These are phyloP conservation scores for Helenozyma rhizophorensis DNA, from an alignment of 805 yeast genomes.

Conservation along the genomic window DNA sequence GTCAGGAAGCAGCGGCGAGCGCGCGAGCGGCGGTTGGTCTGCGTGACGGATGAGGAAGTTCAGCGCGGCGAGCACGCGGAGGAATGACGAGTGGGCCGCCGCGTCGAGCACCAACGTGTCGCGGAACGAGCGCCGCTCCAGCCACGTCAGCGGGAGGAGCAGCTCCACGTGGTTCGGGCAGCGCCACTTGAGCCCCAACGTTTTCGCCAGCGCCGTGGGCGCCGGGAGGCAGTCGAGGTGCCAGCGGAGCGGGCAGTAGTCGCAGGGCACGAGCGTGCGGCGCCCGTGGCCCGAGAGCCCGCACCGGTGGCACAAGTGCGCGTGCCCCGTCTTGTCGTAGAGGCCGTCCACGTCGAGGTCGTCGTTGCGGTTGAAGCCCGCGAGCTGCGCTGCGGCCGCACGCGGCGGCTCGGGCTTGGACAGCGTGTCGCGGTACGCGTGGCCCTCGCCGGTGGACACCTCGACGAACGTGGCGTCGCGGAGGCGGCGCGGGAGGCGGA, in stretches of 20 bases:
- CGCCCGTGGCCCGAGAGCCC: slow-evolving; percentile 58
- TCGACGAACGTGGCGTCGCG: slow-evolving; percentile 66
- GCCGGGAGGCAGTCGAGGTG: slow-evolving; percentile 83
- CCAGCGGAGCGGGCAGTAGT: slow-evolving; percentile 79
- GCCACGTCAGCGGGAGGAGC: slow-evolving; percentile 36
- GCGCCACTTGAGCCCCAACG: slow-evolving; percentile 78
- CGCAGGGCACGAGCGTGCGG: slow-evolving; percentile 65
- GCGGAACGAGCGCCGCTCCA: slow-evolving; percentile 42
- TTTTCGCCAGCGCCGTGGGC: slow-evolving; percentile 69
- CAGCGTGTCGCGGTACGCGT: slow-evolving; percentile 60
- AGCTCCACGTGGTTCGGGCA: slow-evolving; percentile 81
- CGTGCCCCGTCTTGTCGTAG: slow-evolving; percentile 63
- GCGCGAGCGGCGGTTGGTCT: slow-evolving; percentile 29
- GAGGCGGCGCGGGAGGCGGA: slow-evolving; percentile 58
- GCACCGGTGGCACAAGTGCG: slow-evolving; percentile 73
- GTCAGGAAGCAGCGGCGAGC: slow-evolving; percentile 23
- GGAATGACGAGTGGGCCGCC: slow-evolving; percentile 30
- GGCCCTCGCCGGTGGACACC: slow-evolving; percentile 60
- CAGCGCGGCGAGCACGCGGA: slow-evolving; percentile 25
- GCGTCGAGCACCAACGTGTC: slow-evolving; percentile 55
- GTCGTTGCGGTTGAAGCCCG: slow-evolving; percentile 39
- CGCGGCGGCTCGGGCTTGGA: slow-evolving; percentile 48
- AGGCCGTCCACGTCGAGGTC: slow-evolving; percentile 60
- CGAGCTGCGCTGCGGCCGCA: slow-evolving; percentile 39
- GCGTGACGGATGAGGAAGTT: slow-evolving; percentile 29